Evolutionary conservation across 2,329 filamentous ascomycete species (phyloP).

Genomic region (Penicillium aurantiogriseum): DNA sequence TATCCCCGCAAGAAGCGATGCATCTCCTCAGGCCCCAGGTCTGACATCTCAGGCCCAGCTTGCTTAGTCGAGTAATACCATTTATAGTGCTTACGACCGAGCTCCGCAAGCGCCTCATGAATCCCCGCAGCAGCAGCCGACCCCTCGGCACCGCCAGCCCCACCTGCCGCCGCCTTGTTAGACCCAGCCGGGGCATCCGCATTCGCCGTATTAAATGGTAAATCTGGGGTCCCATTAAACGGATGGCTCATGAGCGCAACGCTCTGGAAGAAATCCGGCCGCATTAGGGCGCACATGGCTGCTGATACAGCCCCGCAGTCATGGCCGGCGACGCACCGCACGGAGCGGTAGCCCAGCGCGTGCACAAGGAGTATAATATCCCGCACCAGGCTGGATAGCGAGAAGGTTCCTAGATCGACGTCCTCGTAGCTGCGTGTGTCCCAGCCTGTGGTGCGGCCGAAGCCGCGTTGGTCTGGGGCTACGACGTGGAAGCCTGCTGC

Average conservation of each 20-base stretch:
- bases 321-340: constrained; percentile 62
- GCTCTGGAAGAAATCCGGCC: constrained; percentile 64
- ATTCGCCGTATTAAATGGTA: constrained; percentile 51
- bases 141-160: neutral
- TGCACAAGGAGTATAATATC: constrained; percentile 63
- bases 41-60: constrained; percentile 39
- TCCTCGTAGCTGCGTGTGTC: constrained; percentile 51
- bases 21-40: constrained; percentile 48
- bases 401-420: constrained; percentile 58
- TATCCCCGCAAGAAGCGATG: constrained; percentile 64
- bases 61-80: constrained; percentile 51
- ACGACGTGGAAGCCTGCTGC: constrained; percentile 63
- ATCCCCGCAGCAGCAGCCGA: constrained; percentile 39
- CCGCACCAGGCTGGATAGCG: constrained; percentile 58
- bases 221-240: constrained; percentile 53
- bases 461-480: constrained; percentile 66
- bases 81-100: constrained; percentile 67
- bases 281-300: constrained; percentile 58
- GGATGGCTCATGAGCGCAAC: constrained; percentile 66
- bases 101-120: constrained; percentile 55
- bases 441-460: constrained; percentile 65
- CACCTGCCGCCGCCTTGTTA: neutral
- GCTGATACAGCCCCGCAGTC: constrained; percentile 65
- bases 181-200: constrained; percentile 8
- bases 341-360: constrained; percentile 58